Evolutionary conservation across 2,329 filamentous ascomycete species (phyloP).

Genomic region (Colletotrichum graminicola): DNA sequence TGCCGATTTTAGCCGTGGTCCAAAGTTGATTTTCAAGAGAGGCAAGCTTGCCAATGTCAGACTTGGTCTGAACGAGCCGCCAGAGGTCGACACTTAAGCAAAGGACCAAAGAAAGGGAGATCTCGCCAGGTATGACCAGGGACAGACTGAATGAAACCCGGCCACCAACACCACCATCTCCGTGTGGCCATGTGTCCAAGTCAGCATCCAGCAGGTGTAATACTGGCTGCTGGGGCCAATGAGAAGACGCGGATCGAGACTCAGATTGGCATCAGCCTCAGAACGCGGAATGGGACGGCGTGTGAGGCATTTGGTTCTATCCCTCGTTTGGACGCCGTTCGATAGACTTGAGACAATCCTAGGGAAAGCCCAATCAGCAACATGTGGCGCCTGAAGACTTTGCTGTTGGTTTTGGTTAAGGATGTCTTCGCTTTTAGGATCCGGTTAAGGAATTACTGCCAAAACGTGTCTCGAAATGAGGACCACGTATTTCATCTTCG

Average conservation of each 20-base stretch:
- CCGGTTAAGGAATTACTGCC: neutral
- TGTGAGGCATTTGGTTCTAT: neutral
- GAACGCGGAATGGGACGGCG: too few relatives aligned
- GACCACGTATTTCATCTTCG: neutral
- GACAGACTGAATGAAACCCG: neutral
- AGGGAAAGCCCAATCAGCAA: neutral
- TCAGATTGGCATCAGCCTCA: neutral
- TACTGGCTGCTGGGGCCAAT: neutral
- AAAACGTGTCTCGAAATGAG: neutral
- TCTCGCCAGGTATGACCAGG: neutral
- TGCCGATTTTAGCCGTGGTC: neutral
- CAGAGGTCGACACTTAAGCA: constrained; percentile 13
- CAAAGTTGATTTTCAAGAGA: neutral
- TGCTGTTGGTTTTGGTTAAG: neutral
- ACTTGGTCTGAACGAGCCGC: neutral
- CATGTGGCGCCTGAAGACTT: neutral
- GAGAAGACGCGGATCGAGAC: neutral
- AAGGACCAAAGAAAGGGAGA: neutral
- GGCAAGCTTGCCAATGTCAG: neutral
- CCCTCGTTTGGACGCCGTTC: neutral
- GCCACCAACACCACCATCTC: neutral
- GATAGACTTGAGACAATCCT: neutral
- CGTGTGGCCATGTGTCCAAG: neutral
- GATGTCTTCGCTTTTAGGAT: neutral
- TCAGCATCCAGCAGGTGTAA: neutral